Conservation (phyloP, 345 rosid genomes). For the Lumnitzera littorea region DNA sequence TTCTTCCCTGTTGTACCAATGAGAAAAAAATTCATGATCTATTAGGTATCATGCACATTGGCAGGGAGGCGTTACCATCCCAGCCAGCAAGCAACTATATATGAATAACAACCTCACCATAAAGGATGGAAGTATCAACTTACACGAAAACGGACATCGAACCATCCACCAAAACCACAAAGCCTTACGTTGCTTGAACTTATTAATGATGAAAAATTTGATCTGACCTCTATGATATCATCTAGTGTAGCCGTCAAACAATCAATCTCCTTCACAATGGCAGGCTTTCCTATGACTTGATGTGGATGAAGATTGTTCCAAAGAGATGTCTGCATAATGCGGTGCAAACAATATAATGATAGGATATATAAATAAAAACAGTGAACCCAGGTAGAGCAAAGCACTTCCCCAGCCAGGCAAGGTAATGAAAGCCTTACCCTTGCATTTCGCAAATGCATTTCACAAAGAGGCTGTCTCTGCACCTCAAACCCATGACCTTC, state of each 20-base stretch:
- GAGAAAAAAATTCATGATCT: constrained; percentile 1
- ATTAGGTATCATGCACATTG: no score
- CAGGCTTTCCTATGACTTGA: constrained; percentile 74
- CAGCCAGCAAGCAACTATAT: background rate
- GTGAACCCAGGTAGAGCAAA: no score
- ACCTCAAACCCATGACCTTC: no score
- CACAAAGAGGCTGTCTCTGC: no score
- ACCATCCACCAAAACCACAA: constrained; percentile 93
- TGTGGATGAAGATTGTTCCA: constrained; percentile 93
- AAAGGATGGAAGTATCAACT: constrained; percentile 22
- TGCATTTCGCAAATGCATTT: no score
- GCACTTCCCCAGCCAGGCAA: no score
- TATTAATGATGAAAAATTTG: constrained; percentile 49
- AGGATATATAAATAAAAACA: background rate
- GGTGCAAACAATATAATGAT: background rate
- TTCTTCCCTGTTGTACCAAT: constrained; percentile 53
- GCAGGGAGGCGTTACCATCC: background rate
- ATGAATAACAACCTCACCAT: background rate
- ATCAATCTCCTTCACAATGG: constrained; percentile 73
- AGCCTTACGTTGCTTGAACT: constrained; percentile 38
- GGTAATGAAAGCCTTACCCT: no score
- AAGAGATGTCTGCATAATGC: constrained; percentile 57
- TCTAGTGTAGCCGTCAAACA: constrained; percentile 71
- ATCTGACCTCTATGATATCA: constrained; percentile 61
- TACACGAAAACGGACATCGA: constrained; percentile 93